A percentile compares a stretch with the other conserved stretches of the same genome.
phyloP scores from a whole-genome alignment of 1,284 basidiomycete species.

The Malassezia brasiliensis region DNA sequence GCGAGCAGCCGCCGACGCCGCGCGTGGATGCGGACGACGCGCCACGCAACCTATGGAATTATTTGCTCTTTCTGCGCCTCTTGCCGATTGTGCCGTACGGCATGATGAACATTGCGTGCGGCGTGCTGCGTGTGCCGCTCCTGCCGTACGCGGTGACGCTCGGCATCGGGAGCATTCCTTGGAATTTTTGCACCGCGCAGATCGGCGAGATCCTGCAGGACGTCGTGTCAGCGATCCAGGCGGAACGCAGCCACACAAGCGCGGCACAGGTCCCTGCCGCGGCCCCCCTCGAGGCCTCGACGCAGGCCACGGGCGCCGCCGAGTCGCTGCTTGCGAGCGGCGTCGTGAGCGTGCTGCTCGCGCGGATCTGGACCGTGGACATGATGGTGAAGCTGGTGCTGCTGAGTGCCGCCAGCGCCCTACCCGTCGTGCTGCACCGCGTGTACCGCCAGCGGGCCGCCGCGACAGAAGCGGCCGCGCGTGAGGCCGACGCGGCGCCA shows the following conservation, averaged over 20 bases:
- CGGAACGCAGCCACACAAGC: background rate
- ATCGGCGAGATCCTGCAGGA: conserved; percentile 43
- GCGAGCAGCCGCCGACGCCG: background rate
- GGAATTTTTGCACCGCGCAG: conserved; percentile 46
- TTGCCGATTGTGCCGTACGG: conserved; percentile 47
- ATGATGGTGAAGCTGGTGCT: conserved; percentile 35
- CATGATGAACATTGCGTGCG: conserved; percentile 46
- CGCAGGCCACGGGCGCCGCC: background rate
- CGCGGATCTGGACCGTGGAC: conserved; percentile 34
- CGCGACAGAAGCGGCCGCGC: no score
- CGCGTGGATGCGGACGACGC: background rate
- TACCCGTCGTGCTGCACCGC: conserved; percentile 31
- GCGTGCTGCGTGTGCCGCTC: conserved; percentile 41
- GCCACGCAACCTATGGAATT: conserved; percentile 32
- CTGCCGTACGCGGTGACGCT: conserved; percentile 37
- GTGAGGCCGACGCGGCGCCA: no score
- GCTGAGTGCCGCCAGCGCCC: conserved; percentile 29
- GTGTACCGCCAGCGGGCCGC: background rate
- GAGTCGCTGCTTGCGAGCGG: conserved; percentile 20
- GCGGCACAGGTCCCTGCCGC: conserved; percentile 10
- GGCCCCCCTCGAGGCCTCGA: background rate
- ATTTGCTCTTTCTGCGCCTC: conserved; percentile 39
- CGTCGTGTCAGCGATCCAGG: conserved; percentile 30
- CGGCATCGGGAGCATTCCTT: conserved; percentile 38
- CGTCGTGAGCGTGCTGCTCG: conserved; percentile 28